Conservation (phyloP, 257 asterid genomes). For the Scutellaria barbata region DNA sequence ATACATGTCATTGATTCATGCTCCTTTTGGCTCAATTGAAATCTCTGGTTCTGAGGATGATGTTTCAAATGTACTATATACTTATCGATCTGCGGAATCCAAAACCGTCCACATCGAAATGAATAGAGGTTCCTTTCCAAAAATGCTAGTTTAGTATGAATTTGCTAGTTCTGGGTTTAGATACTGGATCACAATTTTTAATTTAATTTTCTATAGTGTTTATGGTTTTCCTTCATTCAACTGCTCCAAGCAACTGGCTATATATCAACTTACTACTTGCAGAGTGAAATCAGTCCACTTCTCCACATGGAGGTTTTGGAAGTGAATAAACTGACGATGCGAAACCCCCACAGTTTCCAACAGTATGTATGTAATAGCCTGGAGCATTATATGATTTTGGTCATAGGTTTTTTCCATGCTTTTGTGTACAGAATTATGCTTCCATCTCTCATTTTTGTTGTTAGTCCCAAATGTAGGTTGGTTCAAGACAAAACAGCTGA, state of each 20-base stretch:
- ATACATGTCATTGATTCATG: constrained; percentile 22
- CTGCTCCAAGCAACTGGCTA: constrained; percentile 34
- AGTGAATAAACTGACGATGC: constrained; percentile 27
- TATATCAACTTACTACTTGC: constrained; percentile 34
- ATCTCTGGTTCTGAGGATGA: constrained; percentile 31
- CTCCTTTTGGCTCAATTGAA: constrained; percentile 30
- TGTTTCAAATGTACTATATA: constrained; percentile 35
- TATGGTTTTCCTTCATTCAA: constrained; percentile 17
- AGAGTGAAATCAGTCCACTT: constrained; percentile 39
- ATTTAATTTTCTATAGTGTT: constrained; percentile 23
- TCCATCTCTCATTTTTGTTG: constrained; percentile 28
- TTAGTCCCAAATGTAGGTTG: constrained; percentile 29
- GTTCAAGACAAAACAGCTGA: constrained; percentile 21
- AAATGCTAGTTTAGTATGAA: constrained; percentile 32
- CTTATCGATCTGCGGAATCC: constrained; percentile 38
- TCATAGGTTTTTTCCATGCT: constrained; percentile 28
- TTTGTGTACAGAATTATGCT: constrained; percentile 40
- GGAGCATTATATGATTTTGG: constrained; percentile 35
- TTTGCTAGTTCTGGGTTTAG: constrained; percentile 35
- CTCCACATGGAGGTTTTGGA: constrained; percentile 31
- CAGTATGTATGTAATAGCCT: constrained; percentile 30
- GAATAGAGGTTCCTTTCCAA: constrained; percentile 30
- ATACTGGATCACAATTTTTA: constrained; percentile 27
- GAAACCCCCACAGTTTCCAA: constrained; percentile 26
- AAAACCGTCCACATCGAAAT: constrained; percentile 29